Conservation (phyloP, 192 early-diverging fungal genomes). For the Gryganskiella cystojenkinii region DNA sequence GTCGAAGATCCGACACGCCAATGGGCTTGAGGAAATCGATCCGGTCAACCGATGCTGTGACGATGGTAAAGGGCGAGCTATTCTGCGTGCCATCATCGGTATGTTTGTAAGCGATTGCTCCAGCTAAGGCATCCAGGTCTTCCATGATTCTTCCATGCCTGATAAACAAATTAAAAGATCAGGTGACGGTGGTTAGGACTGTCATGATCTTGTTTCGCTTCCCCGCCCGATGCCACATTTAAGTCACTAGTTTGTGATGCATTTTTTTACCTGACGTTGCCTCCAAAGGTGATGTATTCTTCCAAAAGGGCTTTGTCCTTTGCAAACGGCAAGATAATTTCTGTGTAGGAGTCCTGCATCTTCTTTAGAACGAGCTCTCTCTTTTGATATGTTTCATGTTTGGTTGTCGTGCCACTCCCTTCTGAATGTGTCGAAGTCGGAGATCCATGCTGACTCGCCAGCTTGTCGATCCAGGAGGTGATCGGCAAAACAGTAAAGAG, state of each 20-base stretch:
- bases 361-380: conserved; percentile 60
- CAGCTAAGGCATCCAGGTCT: conserved; percentile 88
- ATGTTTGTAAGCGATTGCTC: conserved; percentile 83
- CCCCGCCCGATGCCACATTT: no score
- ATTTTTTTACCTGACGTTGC: conserved; percentile 68
- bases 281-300: conserved; percentile 83
- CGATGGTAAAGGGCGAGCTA: conserved; percentile 72
- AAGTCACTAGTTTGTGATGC: no score
- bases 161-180: not conserved
- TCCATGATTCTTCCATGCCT: conserved; percentile 87
- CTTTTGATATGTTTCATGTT: conserved; percentile 14
- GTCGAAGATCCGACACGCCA: conserved; percentile 76
- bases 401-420: not conserved
- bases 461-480: conserved; percentile 49
- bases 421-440: conserved; percentile 10
- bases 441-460: conserved; percentile 38
- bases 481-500: conserved; percentile 34
- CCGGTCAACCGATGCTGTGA: conserved; percentile 89
- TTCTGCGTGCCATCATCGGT: conserved; percentile 50
- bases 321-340: conserved; percentile 82
- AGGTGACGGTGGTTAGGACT: no score
- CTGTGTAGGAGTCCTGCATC: conserved; percentile 80
- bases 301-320: conserved; percentile 77
- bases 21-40: conserved; percentile 80
- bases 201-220: no score